These are phyloP conservation scores for Debaryomyces tyrocola DNA, from an alignment of 805 yeast species.

Conservation along the genomic window DNA sequence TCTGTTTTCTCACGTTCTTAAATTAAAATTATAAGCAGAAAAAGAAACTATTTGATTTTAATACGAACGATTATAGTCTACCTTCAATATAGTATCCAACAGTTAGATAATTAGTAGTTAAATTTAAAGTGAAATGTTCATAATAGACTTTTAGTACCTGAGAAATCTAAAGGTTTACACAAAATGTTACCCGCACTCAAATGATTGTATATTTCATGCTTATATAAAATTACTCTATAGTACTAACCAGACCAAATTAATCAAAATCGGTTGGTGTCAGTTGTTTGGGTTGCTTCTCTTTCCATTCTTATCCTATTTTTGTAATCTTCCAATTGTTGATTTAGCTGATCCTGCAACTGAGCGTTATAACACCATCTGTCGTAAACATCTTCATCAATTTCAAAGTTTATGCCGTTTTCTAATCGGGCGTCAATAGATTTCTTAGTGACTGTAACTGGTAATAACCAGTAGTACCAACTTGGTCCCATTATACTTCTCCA, in stretches of 20 bases:
- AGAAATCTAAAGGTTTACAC: neutral
- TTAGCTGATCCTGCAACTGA: slow-evolving; percentile 45
- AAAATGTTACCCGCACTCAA: slow-evolving; percentile 4
- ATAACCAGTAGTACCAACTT: slow-evolving; percentile 62
- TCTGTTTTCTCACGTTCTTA: too few relatives aligned
- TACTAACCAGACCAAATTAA: neutral
- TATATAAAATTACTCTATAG: neutral
- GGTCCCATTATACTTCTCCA: slow-evolving; percentile 76
- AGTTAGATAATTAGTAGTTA: neutral
- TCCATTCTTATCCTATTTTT: slow-evolving; percentile 13
- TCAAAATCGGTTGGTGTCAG: neutral
- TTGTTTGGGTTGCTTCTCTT: slow-evolving; percentile 4
- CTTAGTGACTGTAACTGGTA: slow-evolving; percentile 49
- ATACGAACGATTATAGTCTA: too few relatives aligned
- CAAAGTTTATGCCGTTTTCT: slow-evolving; percentile 53
- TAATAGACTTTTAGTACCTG: neutral
- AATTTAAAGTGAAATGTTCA: neutral
- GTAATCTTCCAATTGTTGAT: slow-evolving; percentile 38
- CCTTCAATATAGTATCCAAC: too few relatives aligned
- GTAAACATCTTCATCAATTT: slow-evolving; percentile 43
- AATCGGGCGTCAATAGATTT: slow-evolving; percentile 15
- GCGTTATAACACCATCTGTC: slow-evolving; percentile 41
- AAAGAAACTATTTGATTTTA: too few relatives aligned
- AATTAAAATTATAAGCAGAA: too few relatives aligned
- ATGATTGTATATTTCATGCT: neutral